Evolutionary conservation across 768 basidiomycete genomes (phyloP), one percentile per base, ranked within the genome.

Genomic region (Mrakia hoshinonis): DNA sequence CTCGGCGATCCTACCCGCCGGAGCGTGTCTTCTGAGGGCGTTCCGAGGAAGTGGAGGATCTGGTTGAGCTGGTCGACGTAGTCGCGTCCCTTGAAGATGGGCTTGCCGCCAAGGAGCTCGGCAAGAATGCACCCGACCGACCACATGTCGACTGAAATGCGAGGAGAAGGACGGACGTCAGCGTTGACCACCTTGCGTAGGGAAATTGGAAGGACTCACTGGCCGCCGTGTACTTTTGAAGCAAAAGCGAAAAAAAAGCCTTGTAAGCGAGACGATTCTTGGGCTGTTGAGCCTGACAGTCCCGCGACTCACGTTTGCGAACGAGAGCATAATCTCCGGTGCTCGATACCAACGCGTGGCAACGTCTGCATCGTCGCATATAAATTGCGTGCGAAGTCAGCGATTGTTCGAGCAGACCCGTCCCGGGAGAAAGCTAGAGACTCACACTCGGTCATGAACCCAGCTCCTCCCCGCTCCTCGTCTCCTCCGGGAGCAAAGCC

Each of bases 51-150:
- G 79, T 98, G 94, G 47, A 99, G 83, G 77, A 99, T 97, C 80
- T 96, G 92, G 78, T 98, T 98, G 65, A 98, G 84, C 79, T 99
- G 96, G 79, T 99, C 96, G 68, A 99, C 95, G 78, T 99, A 98
- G 78, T 73, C 72, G 20, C 72, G 67, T 22, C 72, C 72, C 43
- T 73, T 73, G 69, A 73, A 71, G 31, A 55, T 70, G n/a, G 73
- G 73, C 49, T 73, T 69, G 43, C 73, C 81, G 26, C 82, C 82
- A 29, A 83, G 74, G 1, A 83, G 78, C 74, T 82, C 82, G 20
- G 82, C 82, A n/a, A 83, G 77, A 63, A 82, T 82, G 74, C 81
- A 82, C 9, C 82, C 82, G 5, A 82, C 81, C 24, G 79, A 81
- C 82, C 82, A 82, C 77, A 81, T 80, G 73, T 82, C 81, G 75